Conservation (phyloP, 371 early-diverging fungal species). For the Synchytrium microbalum region DNA sequence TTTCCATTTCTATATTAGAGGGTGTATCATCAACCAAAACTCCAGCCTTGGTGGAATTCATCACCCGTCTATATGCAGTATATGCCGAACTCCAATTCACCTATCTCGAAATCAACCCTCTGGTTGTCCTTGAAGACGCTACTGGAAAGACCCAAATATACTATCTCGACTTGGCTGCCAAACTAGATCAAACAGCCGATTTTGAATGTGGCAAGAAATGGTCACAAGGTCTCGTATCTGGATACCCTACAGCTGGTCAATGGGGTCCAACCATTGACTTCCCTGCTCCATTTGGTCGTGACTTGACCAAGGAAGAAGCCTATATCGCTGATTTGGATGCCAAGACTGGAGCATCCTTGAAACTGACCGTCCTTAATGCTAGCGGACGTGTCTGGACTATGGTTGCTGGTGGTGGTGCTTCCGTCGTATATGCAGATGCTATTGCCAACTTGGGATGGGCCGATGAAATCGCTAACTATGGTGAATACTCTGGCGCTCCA, state of each 20-base stretch:
- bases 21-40: conserved; percentile 36
- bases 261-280: conserved; percentile 89
- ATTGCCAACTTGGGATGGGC: conserved; percentile 93
- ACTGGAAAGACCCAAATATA: conserved; percentile 58
- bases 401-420: conserved; percentile 99
- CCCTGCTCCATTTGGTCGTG: conserved; percentile 97
- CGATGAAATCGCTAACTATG: conserved; percentile 94
- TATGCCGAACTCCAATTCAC: conserved; percentile 95
- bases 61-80: conserved; percentile 84
- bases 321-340: conserved; percentile 95
- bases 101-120: conserved; percentile 97
- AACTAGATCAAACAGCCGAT: conserved; percentile 96
- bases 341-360: conserved; percentile 96
- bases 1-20: too few species aligned
- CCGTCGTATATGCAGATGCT: conserved; percentile 90
- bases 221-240: conserved; percentile 28
- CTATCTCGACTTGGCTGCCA: conserved; percentile 94
- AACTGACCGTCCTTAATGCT: conserved; percentile 91
- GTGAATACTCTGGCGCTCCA: conserved; percentile 98
- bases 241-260: conserved; percentile 28
- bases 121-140: conserved; percentile 78
- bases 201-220: conserved; percentile 76
- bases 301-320: conserved; percentile 90
- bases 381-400: conserved; percentile 96
- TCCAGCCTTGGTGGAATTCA: conserved; percentile 74